Base-by-base conservation (phyloP, 2,329 filamentous ascomycete species). In the Neocucurbitaria cava region DNA sequence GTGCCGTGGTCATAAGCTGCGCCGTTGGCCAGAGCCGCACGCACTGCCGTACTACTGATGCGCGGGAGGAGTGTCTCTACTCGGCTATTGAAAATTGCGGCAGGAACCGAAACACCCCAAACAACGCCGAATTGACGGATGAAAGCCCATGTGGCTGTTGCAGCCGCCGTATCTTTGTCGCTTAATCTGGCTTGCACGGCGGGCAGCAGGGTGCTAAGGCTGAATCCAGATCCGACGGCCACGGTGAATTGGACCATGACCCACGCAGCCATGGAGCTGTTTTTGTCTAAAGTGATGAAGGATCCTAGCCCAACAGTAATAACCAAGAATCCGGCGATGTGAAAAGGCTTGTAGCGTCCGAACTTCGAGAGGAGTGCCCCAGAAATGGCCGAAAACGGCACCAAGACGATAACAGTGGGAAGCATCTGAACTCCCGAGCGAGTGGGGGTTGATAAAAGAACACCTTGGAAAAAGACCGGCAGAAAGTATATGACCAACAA, bases 401-500 rank as follows among this genome's bases (percentile, higher is more conserved):
- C 20, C 3, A 58, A 20, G 5, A 1, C 72, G 67, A 7, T 35
- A 23, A 58, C 46, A 5, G 30, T 54, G 5, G 66, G 64, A 0
- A 80, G 68, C 23, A 78, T 49, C 13, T 70, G 60, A 0, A 78
- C 65, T 1, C 75, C 78, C 0, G 77, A 67, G 0, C 69, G 56
- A 0, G 65, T 58, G 0, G 81, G 74, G 0, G 69, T 65, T 4
- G 71, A 68, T 1, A 65, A 44, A 5, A 68, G 65, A 0, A 82
- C 77, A 0, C 69, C 72, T 49, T 82, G 78, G 61, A 82, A 81
- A 59, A 80, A 83, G 7, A 82, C 60, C 0, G 81, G 78, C 1
- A 81, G 50, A 58, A 80, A 81, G 65, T 74, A 78, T 24, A 74
- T 58, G 7, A 66, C 52, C 71, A 76, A 78, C 42, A 73, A 73